Evolutionary conservation across 1,284 basidiomycete genomes (phyloP).

Genomic region (Tetrapyrgos nigripes): DNA sequence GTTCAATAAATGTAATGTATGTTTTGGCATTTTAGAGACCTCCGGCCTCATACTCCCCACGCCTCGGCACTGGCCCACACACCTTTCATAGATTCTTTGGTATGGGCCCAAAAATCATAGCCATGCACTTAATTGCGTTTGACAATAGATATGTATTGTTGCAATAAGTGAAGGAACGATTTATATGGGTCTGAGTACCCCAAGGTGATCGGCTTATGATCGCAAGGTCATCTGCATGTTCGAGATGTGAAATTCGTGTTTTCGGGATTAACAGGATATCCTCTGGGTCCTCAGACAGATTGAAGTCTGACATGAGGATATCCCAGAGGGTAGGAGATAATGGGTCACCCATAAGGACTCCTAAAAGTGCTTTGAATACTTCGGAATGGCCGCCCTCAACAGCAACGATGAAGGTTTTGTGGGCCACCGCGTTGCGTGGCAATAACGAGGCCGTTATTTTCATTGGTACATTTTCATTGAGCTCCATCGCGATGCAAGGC

Average conservation of each 20-base stretch:
- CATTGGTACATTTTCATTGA: no score
- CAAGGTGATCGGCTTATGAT: background rate
- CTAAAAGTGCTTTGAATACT: background rate
- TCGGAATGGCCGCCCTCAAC: background rate
- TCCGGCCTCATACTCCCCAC: no score
- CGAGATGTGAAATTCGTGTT: background rate
- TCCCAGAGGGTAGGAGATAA: background rate
- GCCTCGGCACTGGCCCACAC: no score
- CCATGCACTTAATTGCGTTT: background rate
- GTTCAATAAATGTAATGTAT: no score
- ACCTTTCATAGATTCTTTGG: background rate
- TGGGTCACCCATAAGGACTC: conserved; percentile 2
- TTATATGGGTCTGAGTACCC: background rate
- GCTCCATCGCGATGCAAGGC: no score
- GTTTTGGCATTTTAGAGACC: no score
- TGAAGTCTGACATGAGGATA: background rate
- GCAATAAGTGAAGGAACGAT: background rate
- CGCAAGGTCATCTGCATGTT: background rate
- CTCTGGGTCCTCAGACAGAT: background rate
- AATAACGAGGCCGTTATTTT: no score
- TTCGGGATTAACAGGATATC: background rate
- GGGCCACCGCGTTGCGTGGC: no score
- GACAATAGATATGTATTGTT: background rate
- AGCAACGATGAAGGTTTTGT: no score
- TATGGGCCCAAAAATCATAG: background rate